phyloP scores from a whole-genome alignment of 257 asterid species.

The Lithospermum erythrorhizon region DNA sequence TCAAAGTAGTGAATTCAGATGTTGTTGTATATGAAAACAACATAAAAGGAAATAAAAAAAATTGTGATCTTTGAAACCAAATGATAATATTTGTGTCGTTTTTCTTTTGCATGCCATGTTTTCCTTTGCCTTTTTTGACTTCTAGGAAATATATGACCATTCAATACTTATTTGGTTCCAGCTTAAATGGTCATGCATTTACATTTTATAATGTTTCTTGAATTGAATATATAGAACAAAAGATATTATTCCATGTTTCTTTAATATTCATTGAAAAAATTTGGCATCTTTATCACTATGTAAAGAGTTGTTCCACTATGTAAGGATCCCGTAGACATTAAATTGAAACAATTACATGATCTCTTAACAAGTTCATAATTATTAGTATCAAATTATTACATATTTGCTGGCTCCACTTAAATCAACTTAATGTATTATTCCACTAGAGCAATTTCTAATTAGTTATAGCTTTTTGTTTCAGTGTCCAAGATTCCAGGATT shows the following conservation, averaged over 20 bases:
- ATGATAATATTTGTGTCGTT: neutral
- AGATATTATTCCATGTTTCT: neutral
- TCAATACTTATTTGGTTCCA: neutral
- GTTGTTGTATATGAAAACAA: neutral
- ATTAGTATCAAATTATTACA: no score
- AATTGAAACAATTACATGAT: no score
- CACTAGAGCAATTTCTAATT: neutral
- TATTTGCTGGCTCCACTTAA: neutral
- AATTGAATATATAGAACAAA: no score
- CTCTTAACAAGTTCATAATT: no score
- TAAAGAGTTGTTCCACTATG: no score
- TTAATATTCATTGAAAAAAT: neutral
- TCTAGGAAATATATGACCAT: neutral
- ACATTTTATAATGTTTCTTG: no score
- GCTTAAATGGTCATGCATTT: neutral
- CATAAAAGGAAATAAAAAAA: neutral
- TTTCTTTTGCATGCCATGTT: neutral
- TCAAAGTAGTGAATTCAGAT: neutral
- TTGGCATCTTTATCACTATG: neutral
- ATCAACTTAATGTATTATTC: neutral
- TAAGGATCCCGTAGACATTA: no score
- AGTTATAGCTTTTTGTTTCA: slow-evolving; percentile 10
- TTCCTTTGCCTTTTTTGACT: neutral
- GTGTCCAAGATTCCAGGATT: slow-evolving; percentile 40
- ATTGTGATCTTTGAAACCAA: neutral